Base-by-base conservation (phyloP, 1,139 yeast species). In the Candida labiduridarum region DNA sequence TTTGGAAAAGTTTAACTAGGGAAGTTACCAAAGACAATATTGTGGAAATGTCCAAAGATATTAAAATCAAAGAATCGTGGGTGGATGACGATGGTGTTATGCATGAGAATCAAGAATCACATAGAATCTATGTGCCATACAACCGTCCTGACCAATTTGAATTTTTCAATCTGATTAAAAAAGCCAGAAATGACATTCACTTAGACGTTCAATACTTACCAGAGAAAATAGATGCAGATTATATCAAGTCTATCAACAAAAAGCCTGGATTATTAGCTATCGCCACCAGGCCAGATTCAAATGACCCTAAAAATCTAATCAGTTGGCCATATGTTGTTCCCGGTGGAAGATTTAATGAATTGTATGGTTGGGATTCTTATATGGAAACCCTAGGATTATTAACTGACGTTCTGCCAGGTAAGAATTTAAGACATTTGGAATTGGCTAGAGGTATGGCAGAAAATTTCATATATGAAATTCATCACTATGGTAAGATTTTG, bases 291-390 rank as follows among this genome's bases (percentile, higher is more conserved):
- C 75, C 70, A 16, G 79, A 76, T 54, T 76, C 78, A n/a, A 60
- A 71, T 22, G 78, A 83, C 56, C 83, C 85, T 2, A 48, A 50
- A 1, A 76, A 79, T 18, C 66, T 89, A 46, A 72, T 80, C 41
- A 89, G 90, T 31, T 85, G 82, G 61, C 97, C 97, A 0, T 94
- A 92, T 65, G 89, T 90, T 19, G 99, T 94, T 10, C 99, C 99
- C 0, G 99, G 99, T 14, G 99, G 99, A 18, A 76, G 99, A 55
- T 94, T 94, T 68, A 95, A 95, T 68, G 99, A 94, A 68, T 79
- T 91, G 50, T 94, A 94, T 62, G 99, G 99, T 8, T 94, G 99
- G 99, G 99, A 94, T 67, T 90, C 97, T 1, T 94, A 94, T 65
- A 88, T 95, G 87, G 94, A 88, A 64, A 83, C 96, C 0, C 69